Percentiles rank a stretch among this genome's conserved stretches.
These are phyloP conservation scores for Cladophialophora exuberans DNA, from an alignment of 2,329 filamentous ascomycete genomes.

Conservation along the genomic window DNA sequence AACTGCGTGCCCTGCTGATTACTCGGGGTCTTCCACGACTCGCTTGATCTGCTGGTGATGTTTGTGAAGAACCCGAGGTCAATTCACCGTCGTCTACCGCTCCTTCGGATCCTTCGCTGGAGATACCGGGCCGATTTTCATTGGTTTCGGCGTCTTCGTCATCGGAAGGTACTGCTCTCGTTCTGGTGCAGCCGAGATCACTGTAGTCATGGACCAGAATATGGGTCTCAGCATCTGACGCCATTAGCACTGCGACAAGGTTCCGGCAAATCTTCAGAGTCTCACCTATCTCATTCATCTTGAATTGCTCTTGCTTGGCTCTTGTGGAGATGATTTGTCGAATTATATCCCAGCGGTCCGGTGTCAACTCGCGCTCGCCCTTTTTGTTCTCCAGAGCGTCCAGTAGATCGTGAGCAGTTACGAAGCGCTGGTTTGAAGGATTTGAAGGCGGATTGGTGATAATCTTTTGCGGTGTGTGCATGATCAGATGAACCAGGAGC, in stretches of 20 bases:
- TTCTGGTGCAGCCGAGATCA: conserved; percentile 3
- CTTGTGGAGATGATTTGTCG: conserved; percentile 28
- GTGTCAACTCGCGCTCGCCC: conserved; percentile 27
- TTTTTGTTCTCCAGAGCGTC: conserved; percentile 31
- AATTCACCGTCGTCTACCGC: conserved; percentile 3
- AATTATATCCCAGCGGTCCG: conserved; percentile 28
- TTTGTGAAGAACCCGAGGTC: conserved; percentile 18
- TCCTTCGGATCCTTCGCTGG: conserved; percentile 10
- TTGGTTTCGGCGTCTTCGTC: conserved; percentile 5
- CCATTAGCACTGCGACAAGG: conserved; percentile 8
- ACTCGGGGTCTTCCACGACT: background rate
- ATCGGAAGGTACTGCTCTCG: conserved; percentile 16
- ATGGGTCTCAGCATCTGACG: conserved; percentile 27
- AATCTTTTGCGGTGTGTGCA: conserved; percentile 29
- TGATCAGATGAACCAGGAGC: conserved; percentile 33
- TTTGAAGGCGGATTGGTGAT: conserved; percentile 25
- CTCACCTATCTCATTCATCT: conserved; percentile 31
- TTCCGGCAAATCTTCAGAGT: background rate
- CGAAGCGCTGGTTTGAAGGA: conserved; percentile 18
- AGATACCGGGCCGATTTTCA: background rate
- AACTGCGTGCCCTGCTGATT: conserved; percentile 6
- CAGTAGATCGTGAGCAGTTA: conserved; percentile 27
- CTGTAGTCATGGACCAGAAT: conserved; percentile 25
- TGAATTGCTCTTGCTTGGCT: conserved; percentile 31
- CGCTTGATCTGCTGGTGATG: conserved; percentile 12